Percentiles rank a stretch among this genome's conserved stretches.
These are phyloP conservation scores for Arachis stenosperma DNA, from an alignment of 306 rosid species.

Conservation along the genomic window DNA sequence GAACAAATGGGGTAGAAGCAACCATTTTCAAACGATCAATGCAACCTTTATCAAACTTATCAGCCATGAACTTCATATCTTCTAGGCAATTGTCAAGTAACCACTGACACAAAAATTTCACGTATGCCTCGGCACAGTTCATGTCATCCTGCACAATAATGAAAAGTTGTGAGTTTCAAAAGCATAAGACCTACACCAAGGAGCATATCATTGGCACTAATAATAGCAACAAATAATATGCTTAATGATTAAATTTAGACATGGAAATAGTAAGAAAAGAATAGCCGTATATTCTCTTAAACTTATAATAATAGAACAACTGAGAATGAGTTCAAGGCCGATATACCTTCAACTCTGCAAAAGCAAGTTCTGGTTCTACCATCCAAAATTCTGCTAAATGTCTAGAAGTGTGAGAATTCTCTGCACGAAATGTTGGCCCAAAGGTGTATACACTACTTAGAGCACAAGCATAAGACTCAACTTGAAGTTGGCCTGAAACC, in stretches of 20 bases:
- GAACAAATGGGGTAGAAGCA: slow-evolving; percentile 73
- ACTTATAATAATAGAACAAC: not conserved
- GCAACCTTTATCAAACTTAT: slow-evolving; percentile 78
- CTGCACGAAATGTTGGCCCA: slow-evolving; percentile 98
- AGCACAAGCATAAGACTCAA: slow-evolving; percentile 84
- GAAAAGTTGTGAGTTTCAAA: slow-evolving; percentile 26
- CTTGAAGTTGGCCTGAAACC: slow-evolving; percentile 97
- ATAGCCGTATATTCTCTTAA: not conserved
- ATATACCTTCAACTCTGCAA: slow-evolving; percentile 84
- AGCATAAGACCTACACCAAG: slow-evolving; percentile 21
- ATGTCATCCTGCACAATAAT: slow-evolving; percentile 73
- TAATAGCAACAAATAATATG: not conserved
- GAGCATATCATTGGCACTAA: not conserved
- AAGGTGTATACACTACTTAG: slow-evolving; percentile 90
- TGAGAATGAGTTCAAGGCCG: slow-evolving; percentile 1
- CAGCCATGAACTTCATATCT: slow-evolving; percentile 90
- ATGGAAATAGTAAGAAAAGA: not conserved
- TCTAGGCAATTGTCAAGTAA: slow-evolving; percentile 84
- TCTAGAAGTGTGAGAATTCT: slow-evolving; percentile 94
- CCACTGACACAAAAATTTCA: slow-evolving; percentile 85
- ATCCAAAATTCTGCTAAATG: slow-evolving; percentile 99
- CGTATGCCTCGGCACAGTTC: slow-evolving; percentile 97
- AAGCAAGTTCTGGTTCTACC: slow-evolving; percentile 98
- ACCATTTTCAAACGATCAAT: slow-evolving; percentile 81
- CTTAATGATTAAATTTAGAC: not conserved